Evolutionary conservation across 306 rosid genomes (phyloP), one percentile per base, ranked within the genome.

Genomic region (Lathyrus sativus): DNA sequence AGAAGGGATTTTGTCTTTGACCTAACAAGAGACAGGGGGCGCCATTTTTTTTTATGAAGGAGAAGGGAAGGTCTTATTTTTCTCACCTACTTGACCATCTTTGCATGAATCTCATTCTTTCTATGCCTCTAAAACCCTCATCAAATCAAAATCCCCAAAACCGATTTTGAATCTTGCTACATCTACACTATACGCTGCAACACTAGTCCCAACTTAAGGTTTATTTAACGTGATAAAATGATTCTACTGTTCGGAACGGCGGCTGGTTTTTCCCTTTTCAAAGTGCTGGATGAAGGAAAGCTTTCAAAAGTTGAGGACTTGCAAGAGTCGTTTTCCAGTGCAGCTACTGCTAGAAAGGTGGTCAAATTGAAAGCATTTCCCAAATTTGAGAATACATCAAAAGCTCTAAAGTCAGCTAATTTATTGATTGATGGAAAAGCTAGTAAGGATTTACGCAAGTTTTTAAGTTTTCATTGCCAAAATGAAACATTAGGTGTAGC

Each of bases 291-390:
- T 69, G 96, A 91, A 81, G 96, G 91, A 38, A 91, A 87, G 67
- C 89, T 91, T 50, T 71, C 84, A 6, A 85, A 87, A 77, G 95
- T 86, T 11, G 96, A 91, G 88, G 96, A 90, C 81, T 78, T 93
- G n/a, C 78, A 68, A 67, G 78, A 84, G 64, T 87, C 88, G 1
- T 93, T 93, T 66, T 55, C 82, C 35, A 86, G 68, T 61, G 77
- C 88, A 5, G 96, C 88, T 0, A 28, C 91, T n/a, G 96, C 99
- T 18, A 84, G 96, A 86, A 65, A 86, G 96, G 85, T 88, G 54
- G 95, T 93, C 55, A 84, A 88, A 75, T 74, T 93, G 82, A 85
- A 90, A 80, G 97, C 97, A 7, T 93, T 93, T 76, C 87, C 95
- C 29, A 90, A 90, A 76, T 93, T 90, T 56, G 97, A 87, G 29